phyloP scores from a whole-genome alignment of 805 yeast species.

The Tetrapisispora namnaoensis region DNA sequence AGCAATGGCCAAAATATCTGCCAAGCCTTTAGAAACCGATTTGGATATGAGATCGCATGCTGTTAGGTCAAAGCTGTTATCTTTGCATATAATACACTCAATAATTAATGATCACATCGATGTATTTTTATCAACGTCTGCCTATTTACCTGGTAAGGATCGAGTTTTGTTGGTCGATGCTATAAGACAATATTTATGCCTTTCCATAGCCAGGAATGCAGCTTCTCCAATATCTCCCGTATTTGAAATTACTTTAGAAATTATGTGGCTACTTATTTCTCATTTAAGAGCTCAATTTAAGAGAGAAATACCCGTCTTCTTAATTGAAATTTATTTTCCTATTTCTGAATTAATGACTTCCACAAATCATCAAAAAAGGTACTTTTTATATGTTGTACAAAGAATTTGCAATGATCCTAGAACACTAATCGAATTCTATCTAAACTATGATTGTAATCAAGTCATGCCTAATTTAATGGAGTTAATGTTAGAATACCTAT shows the following conservation, averaged over 20 bases:
- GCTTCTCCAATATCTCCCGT: conserved; percentile 87
- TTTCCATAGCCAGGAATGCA: conserved; percentile 80
- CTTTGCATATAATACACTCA: conserved; percentile 80
- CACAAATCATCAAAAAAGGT: conserved; percentile 86
- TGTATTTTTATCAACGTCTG: conserved; percentile 54
- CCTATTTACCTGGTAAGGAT: conserved; percentile 44
- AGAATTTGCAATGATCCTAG: conserved; percentile 82
- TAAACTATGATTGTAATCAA: conserved; percentile 90
- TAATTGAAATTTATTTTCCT: conserved; percentile 89
- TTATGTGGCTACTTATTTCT: conserved; percentile 81
- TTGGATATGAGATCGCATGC: conserved; percentile 85
- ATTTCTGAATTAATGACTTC: conserved; percentile 87
- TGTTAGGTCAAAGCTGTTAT: conserved; percentile 80
- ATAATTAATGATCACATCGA: conserved; percentile 79
- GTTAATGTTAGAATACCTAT: conserved; percentile 65
- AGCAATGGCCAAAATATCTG: conserved; percentile 88
- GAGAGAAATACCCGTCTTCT: conserved; percentile 86
- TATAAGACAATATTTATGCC: conserved; percentile 72
- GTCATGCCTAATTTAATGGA: conserved; percentile 79
- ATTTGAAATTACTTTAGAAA: conserved; percentile 83
- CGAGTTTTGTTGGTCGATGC: conserved; percentile 65
- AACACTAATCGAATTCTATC: conserved; percentile 80
- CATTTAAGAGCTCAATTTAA: conserved; percentile 82
- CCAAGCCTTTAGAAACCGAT: conserved; percentile 70
- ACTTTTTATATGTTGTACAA: conserved; percentile 69